Conservation (phyloP, 148 eudicot genomes). For the Chenopodium album region DNA sequence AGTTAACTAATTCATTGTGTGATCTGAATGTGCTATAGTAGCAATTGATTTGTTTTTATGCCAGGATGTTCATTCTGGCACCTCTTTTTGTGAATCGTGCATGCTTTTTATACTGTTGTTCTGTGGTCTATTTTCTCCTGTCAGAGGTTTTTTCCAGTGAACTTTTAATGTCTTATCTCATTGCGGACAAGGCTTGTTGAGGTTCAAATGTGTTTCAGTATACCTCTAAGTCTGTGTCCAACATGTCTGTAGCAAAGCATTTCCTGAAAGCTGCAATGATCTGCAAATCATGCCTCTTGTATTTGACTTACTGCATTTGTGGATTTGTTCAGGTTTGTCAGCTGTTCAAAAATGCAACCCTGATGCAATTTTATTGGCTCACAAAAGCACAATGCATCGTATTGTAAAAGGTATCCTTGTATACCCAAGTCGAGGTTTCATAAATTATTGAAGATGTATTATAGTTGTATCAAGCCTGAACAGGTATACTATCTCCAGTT, state of each 20-base stretch:
- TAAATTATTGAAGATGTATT: background rate
- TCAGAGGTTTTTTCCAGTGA: background rate
- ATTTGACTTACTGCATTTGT: conserved; percentile 25
- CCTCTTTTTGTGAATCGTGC: background rate
- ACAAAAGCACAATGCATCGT: conserved; percentile 68
- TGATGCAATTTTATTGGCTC: conserved; percentile 79
- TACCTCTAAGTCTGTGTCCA: background rate
- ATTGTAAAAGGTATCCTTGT: conserved; percentile 57
- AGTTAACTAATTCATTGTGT: background rate
- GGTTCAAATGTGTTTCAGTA: background rate
- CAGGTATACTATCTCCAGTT: background rate
- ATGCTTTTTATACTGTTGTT: background rate
- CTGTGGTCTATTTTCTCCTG: background rate
- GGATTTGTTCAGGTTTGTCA: conserved; percentile 64
- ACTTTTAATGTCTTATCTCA: background rate
- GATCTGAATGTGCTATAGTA: background rate
- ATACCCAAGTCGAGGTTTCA: background rate
- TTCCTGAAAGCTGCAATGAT: background rate
- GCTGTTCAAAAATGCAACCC: conserved; percentile 76
- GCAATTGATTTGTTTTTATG: background rate
- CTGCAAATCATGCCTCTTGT: background rate
- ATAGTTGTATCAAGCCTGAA: background rate
- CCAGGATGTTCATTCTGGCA: background rate
- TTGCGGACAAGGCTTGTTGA: background rate
- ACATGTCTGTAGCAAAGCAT: background rate